phyloP scores from a whole-genome alignment of 1,284 basidiomycete species.

The Singerocomus rubriflavus region DNA sequence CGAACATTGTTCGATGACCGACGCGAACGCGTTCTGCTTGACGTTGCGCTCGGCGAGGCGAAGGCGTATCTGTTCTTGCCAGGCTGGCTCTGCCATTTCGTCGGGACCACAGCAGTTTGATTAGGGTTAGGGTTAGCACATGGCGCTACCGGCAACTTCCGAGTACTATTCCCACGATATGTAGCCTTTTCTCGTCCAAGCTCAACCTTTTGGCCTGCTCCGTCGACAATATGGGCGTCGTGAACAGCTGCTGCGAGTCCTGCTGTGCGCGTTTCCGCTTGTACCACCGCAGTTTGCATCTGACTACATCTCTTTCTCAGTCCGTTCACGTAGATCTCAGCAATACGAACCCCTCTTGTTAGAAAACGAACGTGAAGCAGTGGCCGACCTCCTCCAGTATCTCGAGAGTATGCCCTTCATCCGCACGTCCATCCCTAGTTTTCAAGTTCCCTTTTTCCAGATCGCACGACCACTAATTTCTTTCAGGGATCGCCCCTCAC shows the following conservation, averaged over 20 bases:
- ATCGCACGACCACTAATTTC: constrained; percentile 95
- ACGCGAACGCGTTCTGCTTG: constrained; percentile 72
- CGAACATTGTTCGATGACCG: constrained; percentile 86
- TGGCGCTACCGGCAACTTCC: constrained; percentile 17
- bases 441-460: constrained; percentile 41
- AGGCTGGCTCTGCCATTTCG: constrained; percentile 72
- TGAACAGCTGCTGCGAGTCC: constrained; percentile 74
- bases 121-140: constrained; percentile 31
- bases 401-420: constrained; percentile 75
- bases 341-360: constrained; percentile 91
- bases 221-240: constrained; percentile 43
- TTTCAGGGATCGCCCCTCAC: constrained; percentile 90
- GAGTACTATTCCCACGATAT: constrained; percentile 20
- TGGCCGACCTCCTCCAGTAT: constrained; percentile 96
- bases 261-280: constrained; percentile 55
- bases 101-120: background rate
- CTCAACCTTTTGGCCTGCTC: background rate
- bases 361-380: constrained; percentile 98
- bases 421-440: constrained; percentile 3
- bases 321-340: constrained; percentile 76
- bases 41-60: constrained; percentile 77
- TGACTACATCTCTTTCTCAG: constrained; percentile 36
- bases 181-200: constrained; percentile 14
- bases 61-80: constrained; percentile 75
- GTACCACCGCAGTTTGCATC: constrained; percentile 6